phyloP scores from a whole-genome alignment of 495 filamentous ascomycete species.

The Penicillium mononematosum region DNA sequence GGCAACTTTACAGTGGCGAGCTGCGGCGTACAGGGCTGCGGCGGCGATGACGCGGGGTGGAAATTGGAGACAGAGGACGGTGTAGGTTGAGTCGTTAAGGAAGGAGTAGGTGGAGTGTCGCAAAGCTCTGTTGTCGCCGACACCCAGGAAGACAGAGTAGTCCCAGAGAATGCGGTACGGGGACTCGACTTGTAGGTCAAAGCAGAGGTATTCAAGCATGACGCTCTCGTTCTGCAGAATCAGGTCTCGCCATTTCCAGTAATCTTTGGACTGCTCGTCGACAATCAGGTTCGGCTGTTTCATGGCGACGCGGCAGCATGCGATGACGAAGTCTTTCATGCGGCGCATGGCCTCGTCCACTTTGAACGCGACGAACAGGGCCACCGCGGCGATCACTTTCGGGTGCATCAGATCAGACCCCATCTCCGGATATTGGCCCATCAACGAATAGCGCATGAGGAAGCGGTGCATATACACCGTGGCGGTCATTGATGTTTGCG shows the following conservation, averaged over 20 bases:
- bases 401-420: slow-evolving; percentile 60
- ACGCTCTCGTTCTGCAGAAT: slow-evolving; percentile 88
- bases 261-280: slow-evolving; percentile 94
- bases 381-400: slow-evolving; percentile 84
- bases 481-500: slow-evolving; percentile 88
- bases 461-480: slow-evolving; percentile 92
- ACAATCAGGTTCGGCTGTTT: slow-evolving; percentile 84
- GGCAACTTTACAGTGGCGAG: slow-evolving; percentile 62
- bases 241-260: slow-evolving; percentile 93
- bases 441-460: slow-evolving; percentile 75
- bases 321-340: slow-evolving; percentile 87
- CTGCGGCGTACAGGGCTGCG: slow-evolving; percentile 81
- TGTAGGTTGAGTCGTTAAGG: slow-evolving; percentile 83
- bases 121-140: slow-evolving; percentile 70
- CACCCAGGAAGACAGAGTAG: slow-evolving; percentile 63
- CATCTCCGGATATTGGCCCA: slow-evolving; percentile 53
- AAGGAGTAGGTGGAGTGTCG: slow-evolving; percentile 89
- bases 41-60: slow-evolving; percentile 76
- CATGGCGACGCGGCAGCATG: slow-evolving; percentile 90
- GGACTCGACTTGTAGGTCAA: slow-evolving; percentile 84
- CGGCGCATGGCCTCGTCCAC: slow-evolving; percentile 94
- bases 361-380: slow-evolving; percentile 92
- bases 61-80: slow-evolving; percentile 80
- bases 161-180: slow-evolving; percentile 82
- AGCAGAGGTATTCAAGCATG: slow-evolving; percentile 87